Evolutionary conservation across 306 rosid species (phyloP).

Genomic region (Elaeagnus macrophylla): DNA sequence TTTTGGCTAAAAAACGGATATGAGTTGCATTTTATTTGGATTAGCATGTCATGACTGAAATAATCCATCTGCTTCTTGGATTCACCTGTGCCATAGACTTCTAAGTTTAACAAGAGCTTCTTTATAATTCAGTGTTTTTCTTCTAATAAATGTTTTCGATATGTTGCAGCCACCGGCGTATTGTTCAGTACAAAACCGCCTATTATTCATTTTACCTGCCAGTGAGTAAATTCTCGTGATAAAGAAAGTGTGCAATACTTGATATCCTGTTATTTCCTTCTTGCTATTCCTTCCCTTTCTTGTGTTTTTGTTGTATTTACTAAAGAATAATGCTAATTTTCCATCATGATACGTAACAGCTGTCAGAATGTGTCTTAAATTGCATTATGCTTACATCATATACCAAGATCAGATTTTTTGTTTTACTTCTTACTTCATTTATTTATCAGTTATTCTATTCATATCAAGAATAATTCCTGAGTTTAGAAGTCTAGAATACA

Average conservation of each 20-base stretch:
- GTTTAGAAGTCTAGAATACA: too few relatives aligned
- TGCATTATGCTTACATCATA: background rate
- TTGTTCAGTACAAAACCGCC: conserved; percentile 89
- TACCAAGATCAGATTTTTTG: conserved; percentile 4
- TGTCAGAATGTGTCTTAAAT: background rate
- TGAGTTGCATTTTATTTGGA: too few relatives aligned
- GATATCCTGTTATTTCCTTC: background rate
- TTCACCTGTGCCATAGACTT: background rate
- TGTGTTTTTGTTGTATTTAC: background rate
- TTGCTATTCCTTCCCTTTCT: background rate
- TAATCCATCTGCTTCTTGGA: too few relatives aligned
- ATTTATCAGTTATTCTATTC: too few relatives aligned
- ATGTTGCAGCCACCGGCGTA: conserved; percentile 67
- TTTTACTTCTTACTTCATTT: background rate
- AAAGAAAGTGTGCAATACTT: background rate
- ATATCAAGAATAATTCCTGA: too few relatives aligned
- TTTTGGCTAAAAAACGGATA: too few relatives aligned
- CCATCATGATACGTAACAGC: background rate
- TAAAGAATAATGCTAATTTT: background rate
- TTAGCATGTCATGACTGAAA: too few relatives aligned
- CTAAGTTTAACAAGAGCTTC: background rate
- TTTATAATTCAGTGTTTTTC: background rate
- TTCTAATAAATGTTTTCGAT: conserved; percentile 8
- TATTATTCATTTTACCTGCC: conserved; percentile 91
- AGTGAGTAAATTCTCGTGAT: conserved; percentile 31